Evolutionary conservation across 169 alveolate species (phyloP).

Genomic region (Plasmodium ovale): DNA sequence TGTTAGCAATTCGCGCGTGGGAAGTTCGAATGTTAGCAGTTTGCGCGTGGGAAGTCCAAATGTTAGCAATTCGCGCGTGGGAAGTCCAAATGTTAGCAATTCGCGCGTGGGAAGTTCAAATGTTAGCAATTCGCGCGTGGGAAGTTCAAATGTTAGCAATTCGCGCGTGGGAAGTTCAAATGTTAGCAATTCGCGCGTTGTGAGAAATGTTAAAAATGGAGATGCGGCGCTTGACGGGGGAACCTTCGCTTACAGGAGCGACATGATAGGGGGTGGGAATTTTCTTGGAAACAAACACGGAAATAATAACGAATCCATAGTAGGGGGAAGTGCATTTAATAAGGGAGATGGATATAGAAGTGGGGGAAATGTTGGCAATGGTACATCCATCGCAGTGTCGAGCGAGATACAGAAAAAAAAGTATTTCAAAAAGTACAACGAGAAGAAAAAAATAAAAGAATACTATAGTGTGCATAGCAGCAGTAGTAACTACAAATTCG

Average conservation of each 20-base stretch:
- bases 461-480: constrained; percentile 22
- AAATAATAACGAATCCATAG: not conserved
- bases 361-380: not conserved
- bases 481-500: constrained; percentile 28
- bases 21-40: constrained; percentile 14
- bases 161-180: not conserved
- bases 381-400: not conserved
- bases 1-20: too few relatives aligned
- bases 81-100: not conserved
- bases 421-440: constrained; percentile 14
- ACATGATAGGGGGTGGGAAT: not conserved
- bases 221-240: not conserved
- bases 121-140: too few relatives aligned
- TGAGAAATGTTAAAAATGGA: not conserved
- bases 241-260: not conserved
- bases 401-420: constrained; percentile 9
- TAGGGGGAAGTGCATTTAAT: too few relatives aligned
- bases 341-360: not conserved
- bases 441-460: constrained; percentile 50
- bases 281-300: not conserved
- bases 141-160: too few relatives aligned
- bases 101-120: constrained; percentile 46
- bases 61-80: not conserved
- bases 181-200: constrained; percentile 43
- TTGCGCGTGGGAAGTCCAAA: constrained; percentile 35